A percentile compares a stretch with the other conserved stretches of the same genome.
These are phyloP conservation scores for Rhodotorula sp. DNA, from an alignment of 1,284 basidiomycete genomes.

Conservation along the genomic window DNA sequence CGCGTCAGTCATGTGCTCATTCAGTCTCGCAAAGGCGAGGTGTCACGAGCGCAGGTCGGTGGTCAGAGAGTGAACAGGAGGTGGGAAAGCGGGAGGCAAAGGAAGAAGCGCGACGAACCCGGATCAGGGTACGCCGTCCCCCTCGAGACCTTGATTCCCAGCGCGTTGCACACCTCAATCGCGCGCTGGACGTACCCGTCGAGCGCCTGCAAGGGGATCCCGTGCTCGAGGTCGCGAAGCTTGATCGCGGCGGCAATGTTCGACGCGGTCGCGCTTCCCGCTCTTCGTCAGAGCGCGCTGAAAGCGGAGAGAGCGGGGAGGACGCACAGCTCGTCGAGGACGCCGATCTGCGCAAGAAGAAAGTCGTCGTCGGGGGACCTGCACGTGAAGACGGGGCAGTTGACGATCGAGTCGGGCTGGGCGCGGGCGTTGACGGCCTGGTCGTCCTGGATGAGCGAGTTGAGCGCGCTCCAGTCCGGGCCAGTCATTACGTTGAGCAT, in stretches of 20 bases:
- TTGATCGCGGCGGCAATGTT: slow-evolving; percentile 22
- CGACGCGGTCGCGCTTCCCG: slow-evolving; percentile 8
- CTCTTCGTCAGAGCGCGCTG: background rate
- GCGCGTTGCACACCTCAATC: background rate
- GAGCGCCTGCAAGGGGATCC: background rate
- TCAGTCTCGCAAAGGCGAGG: background rate
- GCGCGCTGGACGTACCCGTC: slow-evolving; percentile 11
- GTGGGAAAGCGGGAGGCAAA: background rate
- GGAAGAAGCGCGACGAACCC: slow-evolving; percentile 1
- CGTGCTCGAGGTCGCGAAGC: background rate
- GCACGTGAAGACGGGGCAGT: slow-evolving; percentile 20
- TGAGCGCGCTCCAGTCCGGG: slow-evolving; percentile 8
- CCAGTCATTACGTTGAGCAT: slow-evolving; percentile 19
- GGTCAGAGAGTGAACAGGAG: no score
- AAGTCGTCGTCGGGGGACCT: slow-evolving; percentile 29
- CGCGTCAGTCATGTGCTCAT: background rate
- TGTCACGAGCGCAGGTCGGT: no score
- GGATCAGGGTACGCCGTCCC: slow-evolving; percentile 19
- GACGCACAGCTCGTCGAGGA: slow-evolving; percentile 31
- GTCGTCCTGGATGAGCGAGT: slow-evolving; percentile 35
- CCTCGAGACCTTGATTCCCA: slow-evolving; percentile 26
- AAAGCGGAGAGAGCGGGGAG: background rate
- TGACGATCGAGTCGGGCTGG: slow-evolving; percentile 29
- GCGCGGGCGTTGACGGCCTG: slow-evolving; percentile 21
- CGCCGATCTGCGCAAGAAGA: slow-evolving; percentile 35